Evolutionary conservation across 129 eudicot genomes (phyloP).

Genomic region (Pulicaria dysenterica): DNA sequence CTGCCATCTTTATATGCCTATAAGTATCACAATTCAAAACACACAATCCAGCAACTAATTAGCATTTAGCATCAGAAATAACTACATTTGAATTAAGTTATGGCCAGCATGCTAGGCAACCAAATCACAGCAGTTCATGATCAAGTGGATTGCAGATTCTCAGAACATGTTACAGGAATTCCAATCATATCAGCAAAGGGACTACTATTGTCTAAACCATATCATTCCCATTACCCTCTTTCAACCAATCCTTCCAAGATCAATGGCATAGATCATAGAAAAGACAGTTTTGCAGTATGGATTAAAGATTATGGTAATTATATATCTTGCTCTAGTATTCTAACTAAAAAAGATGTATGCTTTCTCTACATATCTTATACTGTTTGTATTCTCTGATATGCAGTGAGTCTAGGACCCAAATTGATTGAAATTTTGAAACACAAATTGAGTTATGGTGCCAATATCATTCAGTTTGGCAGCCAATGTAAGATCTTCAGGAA

Average conservation of each 20-base stretch:
- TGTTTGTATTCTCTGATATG: not conserved
- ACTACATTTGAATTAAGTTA: not conserved
- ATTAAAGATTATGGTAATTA: slow-evolving; percentile 30
- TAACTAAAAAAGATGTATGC: not conserved
- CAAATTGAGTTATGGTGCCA: slow-evolving; percentile 36
- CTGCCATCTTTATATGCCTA: slow-evolving; percentile 11
- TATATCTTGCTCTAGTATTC: slow-evolving; percentile 5
- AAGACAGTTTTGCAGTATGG: slow-evolving; percentile 24
- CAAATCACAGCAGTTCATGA: not conserved
- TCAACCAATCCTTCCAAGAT: slow-evolving; percentile 29
- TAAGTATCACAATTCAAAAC: slow-evolving; percentile 8
- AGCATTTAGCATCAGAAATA: slow-evolving; percentile 15
- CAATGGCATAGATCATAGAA: slow-evolving; percentile 22
- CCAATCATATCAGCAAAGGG: slow-evolving; percentile 27
- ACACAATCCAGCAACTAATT: slow-evolving; percentile 2
- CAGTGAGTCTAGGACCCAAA: slow-evolving; percentile 32
- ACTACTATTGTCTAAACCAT: slow-evolving; percentile 24
- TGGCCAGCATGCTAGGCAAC: not conserved
- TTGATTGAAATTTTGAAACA: slow-evolving; percentile 25
- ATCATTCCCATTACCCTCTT: slow-evolving; percentile 14
- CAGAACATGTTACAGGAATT: slow-evolving; percentile 28
- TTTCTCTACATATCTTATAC: slow-evolving; percentile 9
- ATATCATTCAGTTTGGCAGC: slow-evolving; percentile 26
- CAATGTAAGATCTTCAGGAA: slow-evolving; percentile 22
- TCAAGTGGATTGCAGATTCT: slow-evolving; percentile 29